Base-by-base conservation (phyloP, 2,329 filamentous ascomycete species). In the Epichloe festucae region DNA sequence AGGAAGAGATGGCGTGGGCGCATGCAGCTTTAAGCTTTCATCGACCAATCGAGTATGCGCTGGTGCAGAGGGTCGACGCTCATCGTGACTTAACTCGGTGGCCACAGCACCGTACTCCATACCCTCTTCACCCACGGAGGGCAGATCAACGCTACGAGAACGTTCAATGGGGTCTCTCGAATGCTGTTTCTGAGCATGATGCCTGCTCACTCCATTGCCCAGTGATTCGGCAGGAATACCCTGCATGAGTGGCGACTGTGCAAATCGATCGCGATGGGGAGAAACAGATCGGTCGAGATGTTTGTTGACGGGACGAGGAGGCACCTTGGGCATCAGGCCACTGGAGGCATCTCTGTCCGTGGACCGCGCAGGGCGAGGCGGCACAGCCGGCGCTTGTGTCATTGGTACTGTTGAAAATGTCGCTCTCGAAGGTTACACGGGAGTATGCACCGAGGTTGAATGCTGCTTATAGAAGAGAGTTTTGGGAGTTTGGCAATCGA, bases 71-170 rank as follows among this genome's bases (percentile, higher is more conserved):
- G 67, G 67, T 48, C 57, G 59, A 63, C 70, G 69, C 57, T 56
- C 50, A 34, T 58, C 59, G 19, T 56, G 53, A 46, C 58, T 50
- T 48, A 62, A 50, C 55, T 77, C 75, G n/a, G 74, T 71, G 36
- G 73, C 62, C 36, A 76, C 65, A 21, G 66, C 84, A 49, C 81
- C 87, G 69, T 96, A 96, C 70, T 96, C 91, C 58, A 76, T 81
- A 56, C 91, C 91, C 70, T 96, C 91, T 64, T 96, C 84, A 53
- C 91, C 91, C 51, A 95, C 77, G 1, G 86, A 86, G 15, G 91
- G 91, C 64, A 96, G 78, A 36, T 80, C 79, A 52, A 95, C 87
- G 63, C 87, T 94, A 47, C 81, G 79, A 38, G 86, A 81, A 48
- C 88, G 85, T 42, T 76, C 70, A 56, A 76, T 65, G 40, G 70